Evolutionary conservation across 352 stramenopile species (phyloP).

Genomic region (Phytophthora idaei): DNA sequence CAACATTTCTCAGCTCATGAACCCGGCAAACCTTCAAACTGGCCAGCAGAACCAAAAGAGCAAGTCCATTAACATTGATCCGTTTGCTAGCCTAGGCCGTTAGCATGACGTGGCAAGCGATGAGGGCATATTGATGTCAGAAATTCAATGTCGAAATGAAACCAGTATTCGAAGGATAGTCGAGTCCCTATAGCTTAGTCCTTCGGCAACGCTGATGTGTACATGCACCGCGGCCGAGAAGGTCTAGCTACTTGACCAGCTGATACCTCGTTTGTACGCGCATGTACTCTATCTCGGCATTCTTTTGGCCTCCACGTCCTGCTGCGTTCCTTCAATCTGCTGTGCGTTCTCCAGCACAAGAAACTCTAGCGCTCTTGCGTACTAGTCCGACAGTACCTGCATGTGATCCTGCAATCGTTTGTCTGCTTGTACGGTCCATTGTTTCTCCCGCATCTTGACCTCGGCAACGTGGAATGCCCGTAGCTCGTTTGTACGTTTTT

Average conservation of each 20-base stretch:
- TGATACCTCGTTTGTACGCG: too few relatives aligned
- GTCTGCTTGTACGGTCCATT: conserved; percentile 36
- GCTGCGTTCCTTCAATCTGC: conserved; percentile 11
- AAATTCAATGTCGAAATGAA: conserved; percentile 18
- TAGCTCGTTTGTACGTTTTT: conserved; percentile 36
- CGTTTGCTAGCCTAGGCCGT: conserved; percentile 64
- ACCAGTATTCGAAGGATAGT: conserved; percentile 4
- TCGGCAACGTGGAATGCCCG: conserved; percentile 38
- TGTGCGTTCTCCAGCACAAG: conserved; percentile 34
- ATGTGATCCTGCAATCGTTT: conserved; percentile 31
- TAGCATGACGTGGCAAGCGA: conserved; percentile 16
- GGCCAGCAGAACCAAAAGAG: conserved; percentile 38
- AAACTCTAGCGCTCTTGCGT: conserved; percentile 30
- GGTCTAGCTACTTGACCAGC: conserved; percentile 25
- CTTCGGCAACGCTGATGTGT: conserved; percentile 1
- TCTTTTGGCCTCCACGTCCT: too few relatives aligned
- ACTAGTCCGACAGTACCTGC: conserved; percentile 24
- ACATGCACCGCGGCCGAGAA: background rate
- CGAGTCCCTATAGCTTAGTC: conserved; percentile 1
- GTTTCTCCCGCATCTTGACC: conserved; percentile 41
- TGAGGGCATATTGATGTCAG: conserved; percentile 6
- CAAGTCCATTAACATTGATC: conserved; percentile 87
- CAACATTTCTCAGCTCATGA: conserved; percentile 87
- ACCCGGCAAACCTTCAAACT: conserved; percentile 64
- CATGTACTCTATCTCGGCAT: too few relatives aligned